phyloP scores from a whole-genome alignment of 805 yeast species.

The Lipomyces yamadae region DNA sequence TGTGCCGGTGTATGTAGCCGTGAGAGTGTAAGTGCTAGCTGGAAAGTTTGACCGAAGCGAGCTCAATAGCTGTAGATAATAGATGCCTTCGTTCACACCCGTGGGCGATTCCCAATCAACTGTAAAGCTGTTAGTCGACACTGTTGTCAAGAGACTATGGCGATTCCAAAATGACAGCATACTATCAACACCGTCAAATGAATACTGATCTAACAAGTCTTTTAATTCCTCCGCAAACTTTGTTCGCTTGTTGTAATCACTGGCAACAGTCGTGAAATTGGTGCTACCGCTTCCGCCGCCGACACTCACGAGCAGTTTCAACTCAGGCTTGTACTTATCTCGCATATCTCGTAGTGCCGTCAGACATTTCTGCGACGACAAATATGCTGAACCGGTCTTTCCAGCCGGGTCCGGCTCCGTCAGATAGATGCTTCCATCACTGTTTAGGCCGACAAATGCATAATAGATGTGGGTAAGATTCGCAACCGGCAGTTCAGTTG shows the following conservation, averaged over 20 bases:
- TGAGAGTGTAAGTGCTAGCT: constrained; percentile 14
- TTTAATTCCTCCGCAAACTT: constrained; percentile 58
- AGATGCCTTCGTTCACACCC: constrained; percentile 51
- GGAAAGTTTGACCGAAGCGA: constrained; percentile 45
- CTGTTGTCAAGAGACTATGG: background rate
- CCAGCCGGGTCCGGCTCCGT: constrained; percentile 47
- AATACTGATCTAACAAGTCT: constrained; percentile 54
- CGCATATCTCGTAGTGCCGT: constrained; percentile 8
- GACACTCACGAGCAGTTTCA: constrained; percentile 70
- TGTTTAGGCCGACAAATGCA: constrained; percentile 70
- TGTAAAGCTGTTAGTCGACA: background rate
- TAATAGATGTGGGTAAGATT: constrained; percentile 70
- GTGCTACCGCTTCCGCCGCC: constrained; percentile 74
- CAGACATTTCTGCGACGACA: constrained; percentile 18
- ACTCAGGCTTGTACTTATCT: constrained; percentile 34
- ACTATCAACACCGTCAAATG: constrained; percentile 83
- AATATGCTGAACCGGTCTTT: background rate
- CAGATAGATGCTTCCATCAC: constrained; percentile 56
- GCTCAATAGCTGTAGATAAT: constrained; percentile 52
- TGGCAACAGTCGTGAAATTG: constrained; percentile 54
- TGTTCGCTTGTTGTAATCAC: constrained; percentile 48
- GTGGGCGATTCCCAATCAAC: constrained; percentile 91
- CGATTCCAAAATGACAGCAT: background rate
- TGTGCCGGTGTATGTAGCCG: constrained; percentile 30
- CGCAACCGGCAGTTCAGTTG: constrained; percentile 60